Evolutionary conservation across 306 rosid genomes (phyloP).

Genomic region (Corylus heterophylla): DNA sequence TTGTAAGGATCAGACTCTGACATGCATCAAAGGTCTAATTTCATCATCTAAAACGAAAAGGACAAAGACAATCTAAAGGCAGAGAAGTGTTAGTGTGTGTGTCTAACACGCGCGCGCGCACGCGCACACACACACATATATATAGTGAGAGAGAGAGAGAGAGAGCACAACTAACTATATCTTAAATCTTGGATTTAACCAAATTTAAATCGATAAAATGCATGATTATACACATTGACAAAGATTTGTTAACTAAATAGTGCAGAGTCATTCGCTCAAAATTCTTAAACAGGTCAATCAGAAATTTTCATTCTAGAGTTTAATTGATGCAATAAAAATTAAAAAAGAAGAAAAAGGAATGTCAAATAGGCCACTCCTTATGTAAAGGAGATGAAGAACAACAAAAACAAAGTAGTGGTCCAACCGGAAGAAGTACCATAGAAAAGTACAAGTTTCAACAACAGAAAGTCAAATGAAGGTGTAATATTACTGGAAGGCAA

Average conservation of each 20-base stretch:
- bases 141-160: neutral
- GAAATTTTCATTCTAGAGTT: neutral
- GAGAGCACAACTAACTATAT: neutral
- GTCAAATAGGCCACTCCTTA: neutral
- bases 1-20: neutral
- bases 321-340: neutral
- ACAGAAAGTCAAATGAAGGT: neutral
- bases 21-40: neutral
- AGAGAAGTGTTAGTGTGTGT: neutral
- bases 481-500: neutral
- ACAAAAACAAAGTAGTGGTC: neutral
- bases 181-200: neutral
- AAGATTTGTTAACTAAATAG: neutral
- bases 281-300: neutral
- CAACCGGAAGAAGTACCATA: neutral
- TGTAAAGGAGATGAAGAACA: neutral
- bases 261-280: neutral
- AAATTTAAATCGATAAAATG: neutral
- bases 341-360: neutral
- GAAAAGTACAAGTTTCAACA: neutral
- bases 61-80: neutral
- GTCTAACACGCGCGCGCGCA: too few species aligned
- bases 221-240: neutral
- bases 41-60: neutral
- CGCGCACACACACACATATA: neutral